Conservation (phyloP, 805 yeast species). For the Wickerhamiella sergipiensis region DNA sequence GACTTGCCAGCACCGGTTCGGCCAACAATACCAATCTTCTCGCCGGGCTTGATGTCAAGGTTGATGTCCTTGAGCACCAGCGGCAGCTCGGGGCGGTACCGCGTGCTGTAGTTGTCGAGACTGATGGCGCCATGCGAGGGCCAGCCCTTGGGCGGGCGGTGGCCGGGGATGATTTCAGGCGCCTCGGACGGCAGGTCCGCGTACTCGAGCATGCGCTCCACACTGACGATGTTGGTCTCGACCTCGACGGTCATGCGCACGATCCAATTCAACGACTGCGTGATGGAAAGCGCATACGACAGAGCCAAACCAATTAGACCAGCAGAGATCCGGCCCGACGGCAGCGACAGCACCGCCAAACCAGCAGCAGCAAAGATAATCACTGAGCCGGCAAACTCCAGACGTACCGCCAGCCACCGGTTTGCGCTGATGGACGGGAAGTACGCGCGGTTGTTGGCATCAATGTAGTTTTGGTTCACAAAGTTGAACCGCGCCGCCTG, state of each 20-base stretch:
- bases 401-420: constrained; percentile 93
- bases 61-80: constrained; percentile 59
- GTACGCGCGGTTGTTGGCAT: constrained; percentile 78
- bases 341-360: constrained; percentile 57
- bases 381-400: constrained; percentile 81
- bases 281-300: constrained; percentile 82
- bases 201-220: constrained; percentile 87
- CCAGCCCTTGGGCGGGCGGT: constrained; percentile 54
- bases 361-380: constrained; percentile 81
- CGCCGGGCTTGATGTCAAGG: constrained; percentile 52
- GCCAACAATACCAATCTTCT: constrained; percentile 91
- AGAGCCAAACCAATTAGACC: constrained; percentile 92
- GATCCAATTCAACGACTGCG: constrained; percentile 92
- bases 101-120: constrained; percentile 64
- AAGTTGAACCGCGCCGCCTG: constrained; percentile 50
- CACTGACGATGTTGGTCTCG: constrained; percentile 92
- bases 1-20: constrained; percentile 96
- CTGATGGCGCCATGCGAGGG: constrained; percentile 56
- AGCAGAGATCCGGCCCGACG: constrained; percentile 58
- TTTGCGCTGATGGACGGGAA: constrained; percentile 88
- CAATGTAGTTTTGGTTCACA: constrained; percentile 45
- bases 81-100: constrained; percentile 72
- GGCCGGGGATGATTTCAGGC: constrained; percentile 46
- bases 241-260: constrained; percentile 98
- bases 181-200: constrained; percentile 76